Conservation (phyloP, 2,329 filamentous ascomycete species). For the Hypoxylon sp. region DNA sequence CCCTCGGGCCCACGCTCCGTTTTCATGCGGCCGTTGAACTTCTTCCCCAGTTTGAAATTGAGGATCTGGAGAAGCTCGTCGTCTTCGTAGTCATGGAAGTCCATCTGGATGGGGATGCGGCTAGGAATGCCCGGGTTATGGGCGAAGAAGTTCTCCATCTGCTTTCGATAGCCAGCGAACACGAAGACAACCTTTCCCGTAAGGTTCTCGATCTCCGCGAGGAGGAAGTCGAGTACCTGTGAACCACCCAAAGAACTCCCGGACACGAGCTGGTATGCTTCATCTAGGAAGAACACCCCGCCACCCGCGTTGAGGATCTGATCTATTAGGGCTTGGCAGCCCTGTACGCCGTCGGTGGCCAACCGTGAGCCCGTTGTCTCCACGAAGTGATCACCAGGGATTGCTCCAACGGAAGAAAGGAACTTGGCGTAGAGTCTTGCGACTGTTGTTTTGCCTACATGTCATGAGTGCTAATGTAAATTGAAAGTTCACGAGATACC, state of each 20-base stretch:
- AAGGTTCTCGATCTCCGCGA: constrained; percentile 80
- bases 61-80: constrained; percentile 75
- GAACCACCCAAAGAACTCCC: constrained; percentile 70
- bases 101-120: constrained; percentile 75
- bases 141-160: constrained; percentile 83
- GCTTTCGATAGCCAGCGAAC: constrained; percentile 78
- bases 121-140: constrained; percentile 81
- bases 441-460: constrained; percentile 78
- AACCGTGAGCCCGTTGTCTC: constrained; percentile 79
- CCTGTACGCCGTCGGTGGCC: constrained; percentile 72
- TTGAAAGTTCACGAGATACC: constrained; percentile 21
- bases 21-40: constrained; percentile 59
- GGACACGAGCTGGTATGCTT: constrained; percentile 80
- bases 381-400: constrained; percentile 72
- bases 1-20: constrained; percentile 53
- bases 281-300: constrained; percentile 82
- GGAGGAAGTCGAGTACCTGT: constrained; percentile 77
- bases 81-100: constrained; percentile 79
- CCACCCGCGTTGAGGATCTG: constrained; percentile 71
- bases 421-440: constrained; percentile 79
- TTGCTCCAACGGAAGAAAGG: constrained; percentile 71
- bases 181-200: constrained; percentile 79
- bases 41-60: constrained; percentile 65
- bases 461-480: not conserved
- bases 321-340: constrained; percentile 70